A percentile compares a stretch with the other conserved stretches of the same genome.
Evolutionary conservation across 1,284 basidiomycete genomes (phyloP).

Genomic region (Paramarasmius palmivorus): DNA sequence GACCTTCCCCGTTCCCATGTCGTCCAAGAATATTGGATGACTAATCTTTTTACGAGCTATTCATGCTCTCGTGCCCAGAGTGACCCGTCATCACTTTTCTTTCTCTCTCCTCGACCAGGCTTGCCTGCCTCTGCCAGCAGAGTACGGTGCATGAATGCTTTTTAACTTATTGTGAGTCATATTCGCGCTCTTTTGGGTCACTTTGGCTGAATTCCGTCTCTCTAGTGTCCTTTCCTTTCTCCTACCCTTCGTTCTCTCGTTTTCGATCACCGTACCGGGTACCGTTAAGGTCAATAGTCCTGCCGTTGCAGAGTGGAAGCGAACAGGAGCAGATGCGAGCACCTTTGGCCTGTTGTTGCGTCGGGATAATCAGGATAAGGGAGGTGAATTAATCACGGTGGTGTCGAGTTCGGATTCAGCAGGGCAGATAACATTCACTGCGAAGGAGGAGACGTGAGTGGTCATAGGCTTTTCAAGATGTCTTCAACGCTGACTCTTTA

Average conservation of each 20-base stretch:
- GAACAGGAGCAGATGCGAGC: background rate
- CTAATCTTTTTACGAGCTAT: background rate
- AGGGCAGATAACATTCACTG: background rate
- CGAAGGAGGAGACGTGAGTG: background rate
- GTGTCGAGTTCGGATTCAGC: background rate
- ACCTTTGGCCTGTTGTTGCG: slow-evolving; percentile 2
- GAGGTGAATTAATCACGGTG: slow-evolving; percentile 1
- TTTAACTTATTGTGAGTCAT: background rate
- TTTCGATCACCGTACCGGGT: background rate
- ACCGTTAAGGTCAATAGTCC: background rate
- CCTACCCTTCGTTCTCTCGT: background rate
- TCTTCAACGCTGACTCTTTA: background rate
- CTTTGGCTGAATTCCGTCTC: background rate
- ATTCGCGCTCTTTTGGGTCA: background rate
- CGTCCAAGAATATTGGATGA: background rate
- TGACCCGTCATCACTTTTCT: background rate
- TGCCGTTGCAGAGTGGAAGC: slow-evolving; percentile 1
- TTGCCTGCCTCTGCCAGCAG: slow-evolving; percentile 7
- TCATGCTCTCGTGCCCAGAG: background rate
- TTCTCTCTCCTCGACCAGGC: slow-evolving; percentile 1
- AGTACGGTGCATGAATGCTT: slow-evolving; percentile 1
- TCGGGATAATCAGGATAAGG: background rate
- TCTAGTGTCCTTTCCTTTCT: background rate
- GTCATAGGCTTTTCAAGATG: background rate
- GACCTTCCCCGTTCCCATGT: background rate